Base-by-base conservation (phyloP, 179 eudicot genomes). In the Heliamphora pulchella region DNA sequence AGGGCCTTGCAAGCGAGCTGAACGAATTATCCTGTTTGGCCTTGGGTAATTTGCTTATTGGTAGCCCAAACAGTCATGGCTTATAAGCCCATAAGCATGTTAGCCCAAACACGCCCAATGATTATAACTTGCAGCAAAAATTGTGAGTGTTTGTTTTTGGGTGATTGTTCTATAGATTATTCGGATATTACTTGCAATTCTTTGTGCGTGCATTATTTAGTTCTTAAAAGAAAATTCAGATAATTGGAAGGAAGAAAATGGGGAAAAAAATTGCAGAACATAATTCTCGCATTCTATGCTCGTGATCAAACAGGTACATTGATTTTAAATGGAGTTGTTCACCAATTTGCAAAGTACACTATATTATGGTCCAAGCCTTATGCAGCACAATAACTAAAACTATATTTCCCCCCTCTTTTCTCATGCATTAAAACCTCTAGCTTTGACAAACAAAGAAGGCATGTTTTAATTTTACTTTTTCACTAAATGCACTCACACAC, bases 401-500 rank as follows among this genome's bases (percentile, higher is more conserved):
- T 31, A 31, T 31, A 31, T 31, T 3, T 50, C 39, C 22, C 22
- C 8, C 4, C 47, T n/a, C 17, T 64, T 20, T 18, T 44, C 41
- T 8, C 44, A 14, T 14, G 46, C 55, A 71, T 9, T 51, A 48
- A 67, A 67, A 55, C 14, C 65, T 59, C 55, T 46, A 43, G 47
- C 46, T 55, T 13, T n/a, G 8, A 39, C 15, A 31, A 58, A 55
- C 11, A 15, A 68, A 5, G 44, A 57, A 64, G 48, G 3, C 71
- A 63, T 59, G 55, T 67, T 51, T 75, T 8, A 76, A 14, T 59
- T 59, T 69, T 69, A 41, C 41, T 67, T 67, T 9, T 61, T n/a
- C 8, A 68, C 72, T 68, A 68, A 15, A 15, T 44, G 54, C 76
- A 74, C 64, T 73, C 66, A 74, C 62, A 39, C 47, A 44, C 9